Evolutionary conservation across 2,329 filamentous ascomycete species (phyloP).

Genomic region (Nemania sp.): DNA sequence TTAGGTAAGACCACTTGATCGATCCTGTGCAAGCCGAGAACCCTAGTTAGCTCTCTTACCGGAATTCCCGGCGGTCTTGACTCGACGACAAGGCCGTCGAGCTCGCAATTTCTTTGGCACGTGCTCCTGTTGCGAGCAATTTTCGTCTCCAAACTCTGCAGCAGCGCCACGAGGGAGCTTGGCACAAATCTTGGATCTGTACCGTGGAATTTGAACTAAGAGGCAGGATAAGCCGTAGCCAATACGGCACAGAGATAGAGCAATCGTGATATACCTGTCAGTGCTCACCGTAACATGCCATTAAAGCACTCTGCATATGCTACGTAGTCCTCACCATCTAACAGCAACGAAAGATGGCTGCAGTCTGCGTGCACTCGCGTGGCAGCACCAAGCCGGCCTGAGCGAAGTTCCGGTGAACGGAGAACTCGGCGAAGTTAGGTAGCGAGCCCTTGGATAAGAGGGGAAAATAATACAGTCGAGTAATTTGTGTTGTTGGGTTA

Average conservation of each 20-base stretch:
- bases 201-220: background rate
- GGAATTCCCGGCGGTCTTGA: background rate
- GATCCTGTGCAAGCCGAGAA: background rate
- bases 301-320: conserved; percentile 15
- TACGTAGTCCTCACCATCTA: conserved; percentile 4
- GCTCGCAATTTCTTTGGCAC: background rate
- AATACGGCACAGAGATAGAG: background rate
- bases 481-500: conserved; percentile 1
- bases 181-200: background rate
- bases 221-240: too few species aligned
- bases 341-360: background rate
- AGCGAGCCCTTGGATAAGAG: background rate
- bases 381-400: conserved; percentile 5
- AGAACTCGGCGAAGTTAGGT: background rate
- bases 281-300: conserved; percentile 8
- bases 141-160: background rate
- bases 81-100: background rate
- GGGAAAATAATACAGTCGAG: background rate
- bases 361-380: conserved; percentile 5
- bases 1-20: background rate
- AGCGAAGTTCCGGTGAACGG: conserved; percentile 4
- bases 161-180: background rate
- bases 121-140: background rate
- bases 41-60: background rate
- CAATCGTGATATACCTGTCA: background rate